A percentile compares a stretch with the other conserved stretches of the same genome.
Evolutionary conservation across 2,329 filamentous ascomycete genomes (phyloP).

Genomic region (Dothistroma septosporum): DNA sequence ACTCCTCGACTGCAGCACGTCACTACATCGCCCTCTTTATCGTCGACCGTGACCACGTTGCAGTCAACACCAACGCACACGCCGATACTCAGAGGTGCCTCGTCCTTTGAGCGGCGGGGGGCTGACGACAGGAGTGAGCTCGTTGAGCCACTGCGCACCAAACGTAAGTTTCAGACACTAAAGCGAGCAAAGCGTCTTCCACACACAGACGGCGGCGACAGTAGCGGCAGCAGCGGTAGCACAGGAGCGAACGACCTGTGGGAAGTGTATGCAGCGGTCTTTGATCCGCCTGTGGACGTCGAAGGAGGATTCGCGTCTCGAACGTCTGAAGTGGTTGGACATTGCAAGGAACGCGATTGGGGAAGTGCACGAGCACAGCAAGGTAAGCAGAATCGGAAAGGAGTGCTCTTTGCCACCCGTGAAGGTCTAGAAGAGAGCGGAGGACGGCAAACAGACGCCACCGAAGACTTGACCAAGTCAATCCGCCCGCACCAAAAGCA

Average conservation of each 20-base stretch:
- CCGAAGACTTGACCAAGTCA: conserved; percentile 3
- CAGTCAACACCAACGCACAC: conserved; percentile 26
- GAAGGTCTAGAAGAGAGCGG: not conserved
- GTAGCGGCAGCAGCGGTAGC: conserved; percentile 8
- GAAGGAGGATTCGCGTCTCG: not conserved
- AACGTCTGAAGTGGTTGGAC: not conserved
- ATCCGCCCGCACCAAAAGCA: conserved; percentile 1
- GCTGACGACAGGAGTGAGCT: conserved; percentile 5
- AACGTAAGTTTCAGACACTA: conserved; percentile 31
- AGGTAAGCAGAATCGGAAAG: not conserved
- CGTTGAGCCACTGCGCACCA: conserved; percentile 20
- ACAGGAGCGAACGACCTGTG: conserved; percentile 21
- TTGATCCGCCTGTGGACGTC: conserved; percentile 14
- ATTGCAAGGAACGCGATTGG: not conserved
- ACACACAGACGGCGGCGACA: conserved; percentile 12
- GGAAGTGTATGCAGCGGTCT: conserved; percentile 33
- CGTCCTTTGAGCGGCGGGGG: conserved; percentile 10
- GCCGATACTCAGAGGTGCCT: conserved; percentile 13
- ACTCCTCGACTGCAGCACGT: conserved; percentile 19
- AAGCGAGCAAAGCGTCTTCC: conserved; percentile 32
- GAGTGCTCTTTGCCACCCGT: not conserved
- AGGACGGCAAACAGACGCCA: not conserved
- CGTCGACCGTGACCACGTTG: conserved; percentile 24
- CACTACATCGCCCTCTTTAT: conserved; percentile 24
- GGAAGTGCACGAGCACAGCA: not conserved